A percentile compares a stretch with the other conserved stretches of the same genome.
Evolutionary conservation across 2,329 filamentous ascomycete genomes (phyloP).

Genomic region (Ramularia endophylla): DNA sequence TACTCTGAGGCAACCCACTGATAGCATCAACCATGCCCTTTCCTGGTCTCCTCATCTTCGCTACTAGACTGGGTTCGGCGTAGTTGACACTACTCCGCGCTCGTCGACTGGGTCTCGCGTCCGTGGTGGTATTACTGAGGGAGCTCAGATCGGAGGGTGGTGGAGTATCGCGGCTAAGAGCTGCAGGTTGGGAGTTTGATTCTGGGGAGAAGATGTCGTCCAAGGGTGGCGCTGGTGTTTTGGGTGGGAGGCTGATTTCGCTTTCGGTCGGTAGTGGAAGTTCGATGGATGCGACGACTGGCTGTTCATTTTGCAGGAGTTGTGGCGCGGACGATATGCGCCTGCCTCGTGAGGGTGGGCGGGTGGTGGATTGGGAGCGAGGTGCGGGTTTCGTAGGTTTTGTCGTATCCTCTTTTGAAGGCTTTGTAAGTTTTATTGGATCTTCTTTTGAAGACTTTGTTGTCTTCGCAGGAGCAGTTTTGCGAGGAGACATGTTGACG

Average conservation of each 20-base stretch:
- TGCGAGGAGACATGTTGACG: slow-evolving; percentile 33
- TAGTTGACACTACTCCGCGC: slow-evolving; percentile 44
- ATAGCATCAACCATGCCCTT: slow-evolving; percentile 45
- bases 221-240: slow-evolving; percentile 28
- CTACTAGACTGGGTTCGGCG: slow-evolving; percentile 43
- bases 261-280: slow-evolving; percentile 9
- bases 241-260: slow-evolving; percentile 12
- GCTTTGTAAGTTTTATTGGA: slow-evolving; percentile 6
- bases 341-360: slow-evolving; percentile 25
- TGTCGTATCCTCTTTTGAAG: slow-evolving; percentile 14
- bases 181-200: slow-evolving; percentile 26
- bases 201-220: slow-evolving; percentile 42
- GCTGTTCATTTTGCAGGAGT: background rate
- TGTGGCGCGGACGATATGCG: slow-evolving; percentile 16
- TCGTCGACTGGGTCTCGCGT: slow-evolving; percentile 38
- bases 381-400: slow-evolving; percentile 15
- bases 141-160: slow-evolving; percentile 35
- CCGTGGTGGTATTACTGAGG: slow-evolving; percentile 28
- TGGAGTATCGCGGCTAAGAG: slow-evolving; percentile 34
- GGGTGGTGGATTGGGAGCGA: slow-evolving; percentile 9
- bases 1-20: slow-evolving; percentile 25
- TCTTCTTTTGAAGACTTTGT: background rate
- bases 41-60: slow-evolving; percentile 45
- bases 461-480: slow-evolving; percentile 6
- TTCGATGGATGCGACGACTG: too few relatives aligned